Evolutionary conservation across 2,329 filamentous ascomycete species (phyloP).

Genomic region (Botrytis aclada): DNA sequence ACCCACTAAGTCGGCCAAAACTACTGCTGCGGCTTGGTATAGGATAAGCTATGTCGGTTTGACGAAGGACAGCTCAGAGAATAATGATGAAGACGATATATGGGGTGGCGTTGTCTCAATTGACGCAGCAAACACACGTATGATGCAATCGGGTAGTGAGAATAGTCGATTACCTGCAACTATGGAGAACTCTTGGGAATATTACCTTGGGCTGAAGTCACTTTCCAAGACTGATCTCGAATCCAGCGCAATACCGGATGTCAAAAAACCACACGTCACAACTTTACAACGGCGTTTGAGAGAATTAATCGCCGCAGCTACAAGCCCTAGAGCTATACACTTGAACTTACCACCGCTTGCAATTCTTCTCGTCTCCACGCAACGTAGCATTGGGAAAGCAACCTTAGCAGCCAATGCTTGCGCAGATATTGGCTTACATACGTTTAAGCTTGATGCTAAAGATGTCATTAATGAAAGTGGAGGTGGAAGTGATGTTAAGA

Average conservation of each 20-base stretch:
- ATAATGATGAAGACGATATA: conserved; percentile 59
- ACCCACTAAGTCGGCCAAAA: conserved; percentile 38
- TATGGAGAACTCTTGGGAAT: conserved; percentile 77
- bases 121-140: conserved; percentile 80
- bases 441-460: conserved; percentile 84
- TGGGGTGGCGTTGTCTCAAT: conserved; percentile 89
- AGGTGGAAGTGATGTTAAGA: conserved; percentile 87
- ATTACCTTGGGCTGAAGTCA: conserved; percentile 78
- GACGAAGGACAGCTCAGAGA: conserved; percentile 49
- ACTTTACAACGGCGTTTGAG: conserved; percentile 69
- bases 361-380: conserved; percentile 84
- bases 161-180: conserved; percentile 76
- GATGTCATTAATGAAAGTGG: conserved; percentile 92
- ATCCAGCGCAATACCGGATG: conserved; percentile 44
- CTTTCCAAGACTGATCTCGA: conserved; percentile 51
- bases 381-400: conserved; percentile 91
- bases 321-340: conserved; percentile 81
- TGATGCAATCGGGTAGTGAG: conserved; percentile 88
- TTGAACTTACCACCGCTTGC: conserved; percentile 84
- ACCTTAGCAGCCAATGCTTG: conserved; percentile 74
- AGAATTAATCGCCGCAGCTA: conserved; percentile 83
- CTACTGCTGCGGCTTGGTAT: conserved; percentile 79
- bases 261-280: conserved; percentile 50
- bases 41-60: conserved; percentile 72
- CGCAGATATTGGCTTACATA: conserved; percentile 85